Evolutionary conservation across 495 filamentous ascomycete genomes (phyloP).

Genomic region (Hypoxylon perforatum): DNA sequence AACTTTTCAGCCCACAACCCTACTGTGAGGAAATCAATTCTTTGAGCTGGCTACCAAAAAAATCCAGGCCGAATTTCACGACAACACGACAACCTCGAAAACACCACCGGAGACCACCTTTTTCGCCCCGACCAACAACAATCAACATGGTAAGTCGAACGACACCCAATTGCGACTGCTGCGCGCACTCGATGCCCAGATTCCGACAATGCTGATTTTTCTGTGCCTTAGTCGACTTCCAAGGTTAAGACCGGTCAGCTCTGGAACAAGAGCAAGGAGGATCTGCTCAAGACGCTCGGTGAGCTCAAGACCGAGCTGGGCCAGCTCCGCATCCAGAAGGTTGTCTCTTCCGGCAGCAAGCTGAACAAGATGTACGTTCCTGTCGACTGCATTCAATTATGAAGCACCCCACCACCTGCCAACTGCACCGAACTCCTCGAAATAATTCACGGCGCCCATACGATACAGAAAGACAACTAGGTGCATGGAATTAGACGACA

Average conservation of each 20-base stretch:
- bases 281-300: constrained; percentile 90
- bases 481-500: constrained; percentile 7
- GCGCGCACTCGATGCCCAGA: constrained; percentile 4
- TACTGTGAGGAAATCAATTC: constrained; percentile 45
- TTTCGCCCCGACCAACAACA: constrained; percentile 46
- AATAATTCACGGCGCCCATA: not conserved
- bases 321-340: constrained; percentile 96
- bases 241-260: constrained; percentile 96
- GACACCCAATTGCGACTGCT: constrained; percentile 13
- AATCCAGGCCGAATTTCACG: constrained; percentile 42
- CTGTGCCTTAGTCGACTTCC: constrained; percentile 73
- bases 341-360: constrained; percentile 90
- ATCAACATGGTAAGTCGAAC: constrained; percentile 60
- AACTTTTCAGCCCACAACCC: constrained; percentile 45
- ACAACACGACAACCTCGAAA: constrained; percentile 44
- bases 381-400: constrained; percentile 17
- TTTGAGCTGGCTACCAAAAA: constrained; percentile 45
- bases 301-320: constrained; percentile 95
- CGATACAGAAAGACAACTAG: not conserved
- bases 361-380: constrained; percentile 93
- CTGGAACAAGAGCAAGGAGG: constrained; percentile 99
- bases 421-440: constrained; percentile 7
- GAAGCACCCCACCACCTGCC: constrained; percentile 15
- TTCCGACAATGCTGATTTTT: constrained; percentile 13
- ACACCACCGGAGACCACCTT: constrained; percentile 50